A percentile compares a stretch with the other conserved stretches of the same genome.
Conservation (phyloP, 192 early-diverging fungal genomes). For the Backusella parvicylindrica region DNA sequence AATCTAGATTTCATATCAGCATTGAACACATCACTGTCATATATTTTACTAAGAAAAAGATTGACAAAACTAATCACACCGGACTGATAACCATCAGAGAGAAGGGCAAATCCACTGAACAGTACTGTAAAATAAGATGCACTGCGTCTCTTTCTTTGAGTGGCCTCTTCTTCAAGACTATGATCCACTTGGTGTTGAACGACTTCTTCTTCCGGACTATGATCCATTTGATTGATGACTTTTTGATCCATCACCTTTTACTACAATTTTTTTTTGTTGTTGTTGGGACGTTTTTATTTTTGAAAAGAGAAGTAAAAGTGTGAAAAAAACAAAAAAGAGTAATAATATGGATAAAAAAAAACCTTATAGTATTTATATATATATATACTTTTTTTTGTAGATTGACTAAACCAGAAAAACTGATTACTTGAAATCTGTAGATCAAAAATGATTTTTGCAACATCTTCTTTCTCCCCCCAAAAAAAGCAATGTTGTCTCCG, state of each 20-base stretch:
- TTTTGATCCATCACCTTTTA: not conserved
- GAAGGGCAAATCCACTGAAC: conserved; percentile 39
- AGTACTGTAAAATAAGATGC: conserved; percentile 27
- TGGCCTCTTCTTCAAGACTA: not conserved
- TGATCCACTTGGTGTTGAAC: too few species aligned
- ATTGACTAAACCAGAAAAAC: too few species aligned
- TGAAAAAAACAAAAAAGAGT: not conserved
- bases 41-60: conserved; percentile 42
- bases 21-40: conserved; percentile 34
- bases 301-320: not conserved
- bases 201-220: not conserved
- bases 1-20: conserved; percentile 39
- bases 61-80: conserved; percentile 50
- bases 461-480: not conserved
- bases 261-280: not conserved
- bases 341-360: too few species aligned
- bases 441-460: not conserved
- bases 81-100: conserved; percentile 55
- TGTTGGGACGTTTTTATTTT: not conserved
- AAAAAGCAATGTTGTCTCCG: not conserved
- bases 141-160: not conserved
- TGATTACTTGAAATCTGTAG: not conserved
- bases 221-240: not conserved
- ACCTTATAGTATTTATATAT: not conserved
- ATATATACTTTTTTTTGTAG: not conserved